Percentiles rank a stretch among this genome's conserved stretches.
These are phyloP conservation scores for Candida arabinofermentans DNA, from an alignment of 805 yeast species.

Conservation along the genomic window DNA sequence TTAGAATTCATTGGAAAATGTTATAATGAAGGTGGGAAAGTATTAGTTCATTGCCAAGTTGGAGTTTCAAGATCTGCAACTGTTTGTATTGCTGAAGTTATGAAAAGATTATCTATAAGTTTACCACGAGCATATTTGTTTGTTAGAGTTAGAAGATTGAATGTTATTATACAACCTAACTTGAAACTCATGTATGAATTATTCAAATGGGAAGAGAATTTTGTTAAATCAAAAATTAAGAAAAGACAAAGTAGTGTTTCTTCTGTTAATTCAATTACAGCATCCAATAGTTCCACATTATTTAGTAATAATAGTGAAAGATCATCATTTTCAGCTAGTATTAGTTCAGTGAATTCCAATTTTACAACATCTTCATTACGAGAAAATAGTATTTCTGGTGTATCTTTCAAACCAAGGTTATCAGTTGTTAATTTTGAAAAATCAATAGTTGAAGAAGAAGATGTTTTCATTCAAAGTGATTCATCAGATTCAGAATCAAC, in stretches of 20 bases:
- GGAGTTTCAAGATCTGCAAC: slow-evolving; percentile 96
- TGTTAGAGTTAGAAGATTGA: slow-evolving; percentile 85
- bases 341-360: slow-evolving; percentile 18
- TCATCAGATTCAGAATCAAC: slow-evolving; percentile 12
- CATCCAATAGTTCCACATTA: slow-evolving; percentile 14
- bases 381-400: slow-evolving; percentile 8
- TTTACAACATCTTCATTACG: slow-evolving; percentile 13
- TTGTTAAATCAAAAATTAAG: slow-evolving; percentile 16
- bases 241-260: slow-evolving; percentile 14
- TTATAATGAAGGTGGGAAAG: slow-evolving; percentile 40
- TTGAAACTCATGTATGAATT: slow-evolving; percentile 87
- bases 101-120: slow-evolving; percentile 65
- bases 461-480: slow-evolving; percentile 15
- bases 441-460: slow-evolving; percentile 18
- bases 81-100: slow-evolving; percentile 91
- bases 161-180: slow-evolving; percentile 93
- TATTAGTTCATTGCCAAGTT: slow-evolving; percentile 88
- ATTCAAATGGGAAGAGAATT: slow-evolving; percentile 59
- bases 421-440: slow-evolving; percentile 12
- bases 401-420: slow-evolving; percentile 6
- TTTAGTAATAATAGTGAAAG: slow-evolving; percentile 17
- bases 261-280: slow-evolving; percentile 4
- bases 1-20: slow-evolving; percentile 62
- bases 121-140: slow-evolving; percentile 78
- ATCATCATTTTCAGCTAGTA: slow-evolving; percentile 24